These are phyloP conservation scores for Tausonia pullulans DNA, from an alignment of 1,284 basidiomycete genomes.

Conservation along the genomic window DNA sequence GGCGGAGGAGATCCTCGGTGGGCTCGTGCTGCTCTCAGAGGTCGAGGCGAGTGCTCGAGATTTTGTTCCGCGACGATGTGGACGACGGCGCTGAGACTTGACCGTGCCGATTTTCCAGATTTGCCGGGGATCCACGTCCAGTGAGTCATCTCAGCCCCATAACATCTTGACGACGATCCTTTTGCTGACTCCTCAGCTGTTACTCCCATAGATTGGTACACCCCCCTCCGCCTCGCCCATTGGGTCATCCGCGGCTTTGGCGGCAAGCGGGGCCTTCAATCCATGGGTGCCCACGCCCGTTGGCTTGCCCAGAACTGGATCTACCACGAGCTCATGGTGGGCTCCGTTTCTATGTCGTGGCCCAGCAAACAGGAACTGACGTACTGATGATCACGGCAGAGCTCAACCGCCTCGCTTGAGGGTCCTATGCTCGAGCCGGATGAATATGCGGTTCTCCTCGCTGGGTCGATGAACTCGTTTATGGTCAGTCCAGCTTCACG, in stretches of 20 bases:
- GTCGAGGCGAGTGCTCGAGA: slow-evolving; percentile 8
- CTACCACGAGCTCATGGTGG: slow-evolving; percentile 24
- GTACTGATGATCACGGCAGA: not conserved
- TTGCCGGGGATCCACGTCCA: slow-evolving; percentile 14
- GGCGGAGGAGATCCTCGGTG: slow-evolving; percentile 10
- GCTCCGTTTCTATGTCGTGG: not conserved
- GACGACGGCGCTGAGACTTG: not conserved
- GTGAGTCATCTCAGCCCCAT: too few species aligned
- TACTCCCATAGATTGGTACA: slow-evolving; percentile 3
- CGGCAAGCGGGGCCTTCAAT: not conserved
- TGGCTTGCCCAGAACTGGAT: slow-evolving; percentile 21
- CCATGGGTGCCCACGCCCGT: not conserved
- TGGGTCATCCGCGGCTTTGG: slow-evolving; percentile 11
- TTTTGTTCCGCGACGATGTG: not conserved
- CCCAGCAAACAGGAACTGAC: too few species aligned
- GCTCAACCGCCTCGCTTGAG: slow-evolving; percentile 17
- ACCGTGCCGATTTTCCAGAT: not conserved
- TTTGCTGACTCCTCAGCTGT: too few species aligned
- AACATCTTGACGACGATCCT: too few species aligned
- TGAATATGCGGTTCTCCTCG: slow-evolving; percentile 23
- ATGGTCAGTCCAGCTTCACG: slow-evolving; percentile 11
- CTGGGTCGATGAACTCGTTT: slow-evolving; percentile 22
- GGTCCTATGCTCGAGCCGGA: slow-evolving; percentile 22
- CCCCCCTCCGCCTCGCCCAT: slow-evolving; percentile 1
- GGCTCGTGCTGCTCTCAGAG: slow-evolving; percentile 9